phyloP scores from a whole-genome alignment of 345 rosid genomes.

The Rhodamnia argentea region DNA sequence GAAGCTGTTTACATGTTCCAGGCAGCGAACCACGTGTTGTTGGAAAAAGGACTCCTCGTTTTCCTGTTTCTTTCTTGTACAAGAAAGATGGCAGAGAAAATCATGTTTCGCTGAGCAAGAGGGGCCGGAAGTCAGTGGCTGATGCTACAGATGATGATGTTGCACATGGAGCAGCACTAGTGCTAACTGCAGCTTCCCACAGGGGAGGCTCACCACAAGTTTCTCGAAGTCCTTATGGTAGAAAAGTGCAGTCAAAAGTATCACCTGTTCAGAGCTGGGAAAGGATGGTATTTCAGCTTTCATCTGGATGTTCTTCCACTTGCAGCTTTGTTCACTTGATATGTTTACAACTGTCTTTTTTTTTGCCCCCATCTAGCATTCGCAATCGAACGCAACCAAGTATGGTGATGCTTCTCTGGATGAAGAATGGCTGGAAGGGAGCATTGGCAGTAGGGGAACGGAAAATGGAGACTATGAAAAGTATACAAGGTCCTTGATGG shows the following conservation, averaged over 20 bases:
- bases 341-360: neutral
- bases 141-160: constrained; percentile 50
- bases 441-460: constrained; percentile 24
- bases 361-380: constrained; percentile 12
- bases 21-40: constrained; percentile 73
- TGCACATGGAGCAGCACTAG: constrained; percentile 63
- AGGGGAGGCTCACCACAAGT: constrained; percentile 58
- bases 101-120: constrained; percentile 30
- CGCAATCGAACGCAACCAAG: constrained; percentile 34
- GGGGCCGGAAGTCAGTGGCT: constrained; percentile 34
- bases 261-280: constrained; percentile 58
- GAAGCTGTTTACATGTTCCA: constrained; percentile 19
- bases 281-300: constrained; percentile 41
- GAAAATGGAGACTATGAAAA: constrained; percentile 27
- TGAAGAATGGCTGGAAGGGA: constrained; percentile 35
- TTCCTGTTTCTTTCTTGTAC: constrained; percentile 50
- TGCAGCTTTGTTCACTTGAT: neutral
- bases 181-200: constrained; percentile 57
- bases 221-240: constrained; percentile 31
- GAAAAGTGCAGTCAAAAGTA: constrained; percentile 27
- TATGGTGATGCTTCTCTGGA: constrained; percentile 16
- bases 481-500: constrained; percentile 31
- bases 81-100: constrained; percentile 42
- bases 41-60: constrained; percentile 95
- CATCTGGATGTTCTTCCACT: neutral